Evolutionary conservation across 2,329 filamentous ascomycete genomes (phyloP).

Genomic region (Fusarium redolens): DNA sequence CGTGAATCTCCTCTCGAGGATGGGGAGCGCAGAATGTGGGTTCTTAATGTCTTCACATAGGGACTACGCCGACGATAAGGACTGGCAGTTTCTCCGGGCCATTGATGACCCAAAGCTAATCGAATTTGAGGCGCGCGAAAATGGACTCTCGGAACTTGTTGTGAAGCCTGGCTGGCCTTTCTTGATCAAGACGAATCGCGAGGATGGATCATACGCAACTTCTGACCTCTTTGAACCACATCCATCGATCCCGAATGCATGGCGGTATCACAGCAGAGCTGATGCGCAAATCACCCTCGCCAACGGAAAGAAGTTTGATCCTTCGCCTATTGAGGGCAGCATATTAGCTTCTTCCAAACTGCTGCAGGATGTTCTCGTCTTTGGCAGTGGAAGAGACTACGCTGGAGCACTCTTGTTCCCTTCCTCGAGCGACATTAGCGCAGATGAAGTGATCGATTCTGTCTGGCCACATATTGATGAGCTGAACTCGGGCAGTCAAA

Average conservation of each 20-base stretch:
- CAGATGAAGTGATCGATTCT: slow-evolving; percentile 53
- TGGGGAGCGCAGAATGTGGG: slow-evolving; percentile 74
- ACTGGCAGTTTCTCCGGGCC: slow-evolving; percentile 70
- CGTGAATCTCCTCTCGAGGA: slow-evolving; percentile 70
- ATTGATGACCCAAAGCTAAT: slow-evolving; percentile 48
- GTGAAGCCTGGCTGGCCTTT: slow-evolving; percentile 68
- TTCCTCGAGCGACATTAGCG: slow-evolving; percentile 40
- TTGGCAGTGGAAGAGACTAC: slow-evolving; percentile 67
- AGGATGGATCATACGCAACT: slow-evolving; percentile 71
- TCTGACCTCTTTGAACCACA: slow-evolving; percentile 72
- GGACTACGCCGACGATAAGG: slow-evolving; percentile 63
- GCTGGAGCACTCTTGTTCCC: slow-evolving; percentile 68
- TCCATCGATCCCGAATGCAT: slow-evolving; percentile 61
- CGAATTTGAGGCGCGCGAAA: slow-evolving; percentile 58
- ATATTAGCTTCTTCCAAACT: slow-evolving; percentile 58
- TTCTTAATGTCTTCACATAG: slow-evolving; percentile 73
- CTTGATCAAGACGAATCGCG: slow-evolving; percentile 66
- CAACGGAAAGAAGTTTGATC: slow-evolving; percentile 77
- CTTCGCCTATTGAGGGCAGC: slow-evolving; percentile 67
- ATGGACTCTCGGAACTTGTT: slow-evolving; percentile 64
- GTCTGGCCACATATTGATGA: slow-evolving; percentile 58
- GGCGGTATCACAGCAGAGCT: slow-evolving; percentile 70
- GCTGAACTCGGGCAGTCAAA: slow-evolving; percentile 61
- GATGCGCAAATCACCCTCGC: slow-evolving; percentile 71
- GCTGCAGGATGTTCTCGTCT: slow-evolving; percentile 68